phyloP scores from a whole-genome alignment of 768 basidiomycete species.

The Piloderma croceum region DNA sequence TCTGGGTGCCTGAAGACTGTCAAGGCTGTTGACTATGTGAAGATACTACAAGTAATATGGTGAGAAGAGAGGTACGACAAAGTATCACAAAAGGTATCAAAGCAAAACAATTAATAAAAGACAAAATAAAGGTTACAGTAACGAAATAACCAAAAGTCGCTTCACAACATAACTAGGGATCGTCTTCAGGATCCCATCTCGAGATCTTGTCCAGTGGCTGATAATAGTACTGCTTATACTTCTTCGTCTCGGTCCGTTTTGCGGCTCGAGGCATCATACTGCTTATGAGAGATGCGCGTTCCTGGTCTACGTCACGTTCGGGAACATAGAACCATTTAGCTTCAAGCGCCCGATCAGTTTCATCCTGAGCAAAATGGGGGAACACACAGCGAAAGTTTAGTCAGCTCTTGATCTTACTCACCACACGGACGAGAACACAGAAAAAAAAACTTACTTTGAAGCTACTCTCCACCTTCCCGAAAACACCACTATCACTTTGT shows the following conservation, averaged over 20 bases:
- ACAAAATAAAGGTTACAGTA: no score
- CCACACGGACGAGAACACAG: conserved; percentile 2
- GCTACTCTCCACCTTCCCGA: conserved; percentile 66
- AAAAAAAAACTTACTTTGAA: conserved; percentile 40
- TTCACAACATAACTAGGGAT: no score
- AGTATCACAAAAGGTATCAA: no score
- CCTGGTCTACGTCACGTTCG: conserved; percentile 62
- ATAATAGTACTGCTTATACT: conserved; percentile 84
- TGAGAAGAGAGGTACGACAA: no score
- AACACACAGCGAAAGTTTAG: conserved; percentile 4
- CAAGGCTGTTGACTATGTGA: no score
- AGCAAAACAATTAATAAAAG: no score
- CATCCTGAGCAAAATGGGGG: conserved; percentile 33
- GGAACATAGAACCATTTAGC: conserved; percentile 76
- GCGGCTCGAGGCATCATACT: conserved; percentile 73
- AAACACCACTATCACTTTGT: conserved; percentile 49
- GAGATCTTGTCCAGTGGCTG: conserved; percentile 66
- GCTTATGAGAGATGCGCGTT: conserved; percentile 59
- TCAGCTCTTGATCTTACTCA: no score
- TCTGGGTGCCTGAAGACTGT: no score
- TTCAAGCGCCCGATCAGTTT: conserved; percentile 46
- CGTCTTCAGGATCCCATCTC: conserved; percentile 72
- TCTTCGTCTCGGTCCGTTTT: conserved; percentile 73
- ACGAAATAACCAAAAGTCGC: no score
- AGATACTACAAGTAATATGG: no score